Conservation (phyloP, 2,329 filamentous ascomycete species). For the Colletotrichum simmondsii region DNA sequence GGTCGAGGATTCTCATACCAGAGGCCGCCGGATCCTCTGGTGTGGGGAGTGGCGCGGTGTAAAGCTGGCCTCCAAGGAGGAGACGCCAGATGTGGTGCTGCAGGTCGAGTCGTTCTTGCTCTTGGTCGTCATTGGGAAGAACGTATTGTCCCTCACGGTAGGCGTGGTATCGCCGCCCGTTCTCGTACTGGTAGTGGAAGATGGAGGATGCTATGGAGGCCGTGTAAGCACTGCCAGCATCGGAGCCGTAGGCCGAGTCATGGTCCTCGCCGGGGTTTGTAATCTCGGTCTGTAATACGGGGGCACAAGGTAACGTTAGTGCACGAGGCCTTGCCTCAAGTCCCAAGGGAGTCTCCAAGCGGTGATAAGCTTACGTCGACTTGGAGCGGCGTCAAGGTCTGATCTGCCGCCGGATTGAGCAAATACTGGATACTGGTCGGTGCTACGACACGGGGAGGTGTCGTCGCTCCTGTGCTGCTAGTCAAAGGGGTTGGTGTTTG, state of each 20-base stretch:
- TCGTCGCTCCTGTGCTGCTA: neutral
- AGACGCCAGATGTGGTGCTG: conserved; percentile 49
- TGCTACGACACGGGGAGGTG: neutral
- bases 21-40: conserved; percentile 40
- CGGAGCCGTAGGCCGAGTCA: conserved; percentile 49
- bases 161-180: conserved; percentile 60
- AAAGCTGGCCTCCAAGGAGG: conserved; percentile 45
- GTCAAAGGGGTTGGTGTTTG: neutral
- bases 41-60: conserved; percentile 40
- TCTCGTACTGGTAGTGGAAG: conserved; percentile 56
- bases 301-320: neutral
- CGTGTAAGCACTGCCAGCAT: conserved; percentile 44
- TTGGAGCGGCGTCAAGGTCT: conserved; percentile 38
- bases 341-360: neutral
- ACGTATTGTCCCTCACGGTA: conserved; percentile 55
- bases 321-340: neutral
- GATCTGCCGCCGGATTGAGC: conserved; percentile 35
- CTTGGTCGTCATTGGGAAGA: conserved; percentile 31
- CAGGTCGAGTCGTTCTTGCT: conserved; percentile 46
- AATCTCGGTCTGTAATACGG: conserved; percentile 5
- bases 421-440: conserved; percentile 22
- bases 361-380: conserved; percentile 37
- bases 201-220: conserved; percentile 54
- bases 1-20: conserved; percentile 59
- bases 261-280: conserved; percentile 35